Base-by-base conservation (phyloP, 2,329 filamentous ascomycete genomes). In the Blastomyces gilchristii region DNA sequence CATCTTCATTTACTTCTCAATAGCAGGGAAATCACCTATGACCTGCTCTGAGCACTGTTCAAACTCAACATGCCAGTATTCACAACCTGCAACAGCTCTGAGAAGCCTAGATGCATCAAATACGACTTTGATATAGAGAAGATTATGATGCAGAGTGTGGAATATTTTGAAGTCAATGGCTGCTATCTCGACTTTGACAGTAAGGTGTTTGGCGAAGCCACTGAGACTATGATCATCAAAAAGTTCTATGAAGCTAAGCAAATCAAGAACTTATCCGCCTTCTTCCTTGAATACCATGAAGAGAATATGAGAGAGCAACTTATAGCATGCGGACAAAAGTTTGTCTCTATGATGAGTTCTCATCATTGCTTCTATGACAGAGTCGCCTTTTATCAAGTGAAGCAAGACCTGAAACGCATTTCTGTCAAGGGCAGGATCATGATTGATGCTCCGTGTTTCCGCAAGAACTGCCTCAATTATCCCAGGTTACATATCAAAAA, bases 1-100 rank as follows among this genome's bases (percentile, higher is more conserved):
- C 68, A 68, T 64, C 67, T 73, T 60, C 28, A 65, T 34, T 68
- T 66, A 61, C 70, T 75, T 60, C 65, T 75, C 16, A 54, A 67
- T 62, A 47, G 69, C 47, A 62, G 66, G 22, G 59, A 73, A 54
- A 75, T 75, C 65, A 75, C 68, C 39, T 76, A 74, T 65, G 68
- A 76, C 65, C 69, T 76, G 54, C 69, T 77, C 12, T 75, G 65
- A 69, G 66, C 70, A 25, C 66, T 77, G 50, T 77, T 76, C 60
- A 76, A 75, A 63, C 69, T 69, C 41, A 71, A 73, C 59, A 68
- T 61, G 18, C 50, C 68, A 50, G 58, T 71, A 52, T 73, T 68
- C 64, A 73, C 69, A 45, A 69, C 63, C 65, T 71, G 64, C 50
- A 59, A 68, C 58, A 66, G 68, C 47, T 70, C 66, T 43, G 66